These are phyloP conservation scores for Termitomyces sp. DNA, from an alignment of 768 basidiomycete species.

Conservation along the genomic window DNA sequence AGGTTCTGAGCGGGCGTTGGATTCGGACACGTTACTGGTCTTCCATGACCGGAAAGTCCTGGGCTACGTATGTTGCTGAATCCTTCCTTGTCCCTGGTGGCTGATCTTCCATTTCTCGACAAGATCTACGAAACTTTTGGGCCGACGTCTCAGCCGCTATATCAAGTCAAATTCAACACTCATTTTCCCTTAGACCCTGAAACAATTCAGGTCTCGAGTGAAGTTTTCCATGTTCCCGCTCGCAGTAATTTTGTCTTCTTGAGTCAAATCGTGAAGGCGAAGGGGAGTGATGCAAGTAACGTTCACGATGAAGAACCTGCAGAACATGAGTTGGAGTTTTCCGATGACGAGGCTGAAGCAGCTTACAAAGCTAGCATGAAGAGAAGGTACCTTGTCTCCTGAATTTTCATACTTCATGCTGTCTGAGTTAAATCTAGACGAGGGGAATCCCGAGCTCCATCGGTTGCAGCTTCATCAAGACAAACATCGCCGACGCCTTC, in stretches of 20 bases:
- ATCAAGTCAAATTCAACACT: constrained; percentile 78
- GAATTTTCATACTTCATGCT: not conserved
- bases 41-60: constrained; percentile 87
- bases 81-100: constrained; percentile 24
- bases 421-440: constrained; percentile 34
- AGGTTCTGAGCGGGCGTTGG: constrained; percentile 62
- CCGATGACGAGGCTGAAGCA: constrained; percentile 90
- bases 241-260: constrained; percentile 85
- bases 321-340: constrained; percentile 89
- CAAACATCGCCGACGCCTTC: constrained; percentile 50
- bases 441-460: constrained; percentile 41
- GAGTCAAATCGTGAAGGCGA: constrained; percentile 57
- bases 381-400: constrained; percentile 39
- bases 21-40: constrained; percentile 86
- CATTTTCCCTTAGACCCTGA: constrained; percentile 55
- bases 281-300: constrained; percentile 93
- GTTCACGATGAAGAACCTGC: constrained; percentile 91
- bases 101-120: constrained; percentile 8
- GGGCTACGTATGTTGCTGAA: constrained; percentile 67
- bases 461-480: constrained; percentile 46
- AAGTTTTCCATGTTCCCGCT: constrained; percentile 78
- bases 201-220: constrained; percentile 47
- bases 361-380: constrained; percentile 60
- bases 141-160: constrained; percentile 84
- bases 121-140: constrained; percentile 93